A percentile compares a stretch with the other conserved stretches of the same genome.
Evolutionary conservation across 176 grass and related monocot species (phyloP).

Genomic region (Hordeum vulgare): MorexV3_pseudomolecules_assembly NC_058520.1:377465598-377466097

Average conservation of each 20-base stretch:
- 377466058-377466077: not conserved
- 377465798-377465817: not conserved
- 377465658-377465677: not conserved
- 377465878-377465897: not conserved
- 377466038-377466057: not conserved
- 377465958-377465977: not conserved
- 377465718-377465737: not conserved
- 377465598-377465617: not conserved
- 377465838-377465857: not conserved
- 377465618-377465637: not conserved
- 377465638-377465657: not conserved
- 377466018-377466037: not conserved
- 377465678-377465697: conserved; percentile 1
- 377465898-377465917: not conserved
- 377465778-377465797: not conserved
- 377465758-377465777: not conserved
- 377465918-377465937: not conserved
- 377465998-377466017: not conserved
- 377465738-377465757: not conserved
- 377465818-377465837: not conserved
- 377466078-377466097: not conserved
- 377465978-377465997: not conserved
- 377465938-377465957: not conserved
- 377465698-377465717: not conserved
- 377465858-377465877: conserved; percentile 2